Base-by-base conservation (phyloP, 2,329 filamentous ascomycete genomes). In the Exophiala sp. region DNA sequence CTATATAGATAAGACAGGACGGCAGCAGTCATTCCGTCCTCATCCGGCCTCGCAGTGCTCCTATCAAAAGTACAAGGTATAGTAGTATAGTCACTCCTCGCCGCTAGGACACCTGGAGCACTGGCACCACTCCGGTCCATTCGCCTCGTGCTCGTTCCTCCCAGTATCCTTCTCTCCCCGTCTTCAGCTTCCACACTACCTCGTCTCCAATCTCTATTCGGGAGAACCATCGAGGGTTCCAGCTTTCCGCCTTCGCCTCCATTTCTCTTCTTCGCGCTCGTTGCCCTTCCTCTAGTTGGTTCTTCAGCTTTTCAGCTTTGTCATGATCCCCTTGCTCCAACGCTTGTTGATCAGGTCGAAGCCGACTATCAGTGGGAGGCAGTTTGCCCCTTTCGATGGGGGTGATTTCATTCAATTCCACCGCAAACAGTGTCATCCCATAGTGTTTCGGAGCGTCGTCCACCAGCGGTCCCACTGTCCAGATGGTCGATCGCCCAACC, bases 101-200 rank as follows among this genome's bases (percentile, higher is more conserved):
- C n/a, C n/a, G n/a, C n/a, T n/a, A n/a, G n/a, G n/a, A n/a, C n/a
- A n/a, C 49, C 52, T 74, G 66, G 63, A 83, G 79, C 41, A 83
- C 75, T 47, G 76, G 70, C 50, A 73, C 67, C 34, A 82, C 72
- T 5, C 72, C 74, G 7, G 68, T 68, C 88, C 87, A 95, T 48
- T 73, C 73, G 1, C 83, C 83, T 57, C 72, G 79, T 2, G 74
- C 77, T 53, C 91, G 79, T 69, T 88, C 84, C 64, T 95, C 90
- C 93, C 93, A 98, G 69, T 98, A 98, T 7, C 88, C 83, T 14
- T 94, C 88, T 68, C 85, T 89, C 16, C 89, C 83, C 2, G 74
- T 74, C 71, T 83, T 93, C 56, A 95, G 68, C 62, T 81, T 78
- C 86, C 86, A 87, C 9, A 85, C 74, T 63, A 86, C 82, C 38